Base-by-base conservation (phyloP, 2,329 filamentous ascomycete species). In the Trichoderma breve region DNA sequence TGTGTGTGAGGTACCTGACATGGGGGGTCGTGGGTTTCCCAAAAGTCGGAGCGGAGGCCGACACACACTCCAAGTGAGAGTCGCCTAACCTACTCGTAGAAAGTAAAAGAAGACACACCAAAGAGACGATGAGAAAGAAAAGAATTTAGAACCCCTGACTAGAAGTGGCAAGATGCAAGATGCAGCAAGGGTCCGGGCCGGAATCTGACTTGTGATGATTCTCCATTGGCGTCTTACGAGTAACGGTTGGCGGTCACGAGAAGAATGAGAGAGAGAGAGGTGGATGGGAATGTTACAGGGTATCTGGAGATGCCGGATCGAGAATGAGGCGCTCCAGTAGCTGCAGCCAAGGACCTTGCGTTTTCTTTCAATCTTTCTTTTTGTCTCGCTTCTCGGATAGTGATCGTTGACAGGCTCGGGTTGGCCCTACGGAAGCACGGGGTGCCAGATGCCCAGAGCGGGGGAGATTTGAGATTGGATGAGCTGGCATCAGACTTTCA, bases 141-240 rank as follows among this genome's bases (percentile, higher is more conserved):
- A 47, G 36, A 28, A n/a, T 70, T 61, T 60, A 62, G 34, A 70
- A 30, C 66, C 66, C 66, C 66, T 70, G 66, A 70, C 66, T 70
- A 70, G 57, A 70, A 26, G 32, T 62, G 28, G 66, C 24, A 53
- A 28, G 39, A 70, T 70, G 66, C 66, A 70, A 70, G 66, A 70
- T 70, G 66, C 66, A 70, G 66, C 66, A 70, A 70, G 66, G 66
- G 66, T 60, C 43, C 57, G 55, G 66, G 47, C 57, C 57, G 57
- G 24, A 61, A 70, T 70, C 66, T 62, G 66, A 70, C 66, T 62
- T 62, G 30, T 70, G 36, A 47, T 39, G 36, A 32, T 39, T 60
- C 34, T 60, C 53, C 57, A 58, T 28, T 68, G 53, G 65, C 36
- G 65, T 47, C 65, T 68, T 58, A 62, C 57, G 57, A 60, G 26